phyloP scores from a whole-genome alignment of 257 asterid genomes.

The Coffea eugenioides region DNA sequence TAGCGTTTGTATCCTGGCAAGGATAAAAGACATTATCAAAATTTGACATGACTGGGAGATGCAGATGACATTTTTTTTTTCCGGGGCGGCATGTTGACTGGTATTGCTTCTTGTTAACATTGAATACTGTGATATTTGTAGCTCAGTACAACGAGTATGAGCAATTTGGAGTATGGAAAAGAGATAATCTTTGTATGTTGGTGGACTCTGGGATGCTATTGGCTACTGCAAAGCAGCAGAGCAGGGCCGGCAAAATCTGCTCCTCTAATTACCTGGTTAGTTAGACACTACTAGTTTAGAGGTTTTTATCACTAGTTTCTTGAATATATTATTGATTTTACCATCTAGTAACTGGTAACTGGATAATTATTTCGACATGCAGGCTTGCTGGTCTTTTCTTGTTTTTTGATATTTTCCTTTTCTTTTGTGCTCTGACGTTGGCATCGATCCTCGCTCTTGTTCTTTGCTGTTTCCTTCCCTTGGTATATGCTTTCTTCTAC shows the following conservation, averaged over 20 bases:
- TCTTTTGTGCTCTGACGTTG: neutral
- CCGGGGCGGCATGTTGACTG: too few relatives aligned
- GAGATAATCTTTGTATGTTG: neutral
- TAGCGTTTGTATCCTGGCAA: too few relatives aligned
- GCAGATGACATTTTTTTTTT: too few relatives aligned
- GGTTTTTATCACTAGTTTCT: too few relatives aligned
- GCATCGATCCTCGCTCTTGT: neutral
- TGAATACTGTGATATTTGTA: neutral
- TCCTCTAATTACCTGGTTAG: conserved; percentile 1
- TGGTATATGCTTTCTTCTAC: neutral
- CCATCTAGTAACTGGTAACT: too few relatives aligned
- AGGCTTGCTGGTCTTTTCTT: neutral
- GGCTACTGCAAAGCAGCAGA: neutral
- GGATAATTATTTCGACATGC: neutral
- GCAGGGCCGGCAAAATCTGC: neutral
- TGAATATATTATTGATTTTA: neutral
- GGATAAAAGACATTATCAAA: too few relatives aligned
- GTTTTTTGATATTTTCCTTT: neutral
- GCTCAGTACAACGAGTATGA: neutral
- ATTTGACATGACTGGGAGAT: too few relatives aligned
- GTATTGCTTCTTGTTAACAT: too few relatives aligned
- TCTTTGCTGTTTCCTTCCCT: conserved; percentile 4
- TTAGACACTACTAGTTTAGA: neutral
- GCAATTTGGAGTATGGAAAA: conserved; percentile 3
- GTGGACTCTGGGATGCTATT: conserved; percentile 5